Percentiles rank a stretch among this genome's conserved stretches.
These are phyloP conservation scores for Suhomyces choctaworum DNA, from an alignment of 1,139 yeast species.

Conservation along the genomic window DNA sequence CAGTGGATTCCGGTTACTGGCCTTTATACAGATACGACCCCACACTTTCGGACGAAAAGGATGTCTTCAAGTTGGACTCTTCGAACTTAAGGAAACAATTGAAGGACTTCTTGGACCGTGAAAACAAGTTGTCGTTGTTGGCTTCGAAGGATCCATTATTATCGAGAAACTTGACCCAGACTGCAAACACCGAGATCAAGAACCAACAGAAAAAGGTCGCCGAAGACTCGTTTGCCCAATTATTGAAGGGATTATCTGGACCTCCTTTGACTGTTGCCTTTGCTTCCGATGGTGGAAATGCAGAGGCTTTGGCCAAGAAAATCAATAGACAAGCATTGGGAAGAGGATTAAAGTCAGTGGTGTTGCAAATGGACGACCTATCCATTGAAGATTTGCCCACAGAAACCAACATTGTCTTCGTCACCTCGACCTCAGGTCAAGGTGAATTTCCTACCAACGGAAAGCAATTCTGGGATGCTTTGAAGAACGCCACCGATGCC, in stretches of 20 bases:
- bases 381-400: slow-evolving; percentile 76
- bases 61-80: slow-evolving; percentile 78
- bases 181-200: slow-evolving; percentile 60
- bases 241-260: slow-evolving; percentile 85
- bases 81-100: slow-evolving; percentile 76
- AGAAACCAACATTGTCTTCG: slow-evolving; percentile 79
- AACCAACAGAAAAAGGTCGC: slow-evolving; percentile 67
- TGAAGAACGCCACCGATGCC: slow-evolving; percentile 67
- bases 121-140: slow-evolving; percentile 78
- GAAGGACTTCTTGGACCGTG: slow-evolving; percentile 80
- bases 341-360: slow-evolving; percentile 80
- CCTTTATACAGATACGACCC: slow-evolving; percentile 91
- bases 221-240: slow-evolving; percentile 71
- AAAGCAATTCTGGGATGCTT: slow-evolving; percentile 82
- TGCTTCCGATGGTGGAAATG: slow-evolving; percentile 96
- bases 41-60: slow-evolving; percentile 41
- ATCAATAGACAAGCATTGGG: slow-evolving; percentile 81
- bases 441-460: slow-evolving; percentile 98
- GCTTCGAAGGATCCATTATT: slow-evolving; percentile 72
- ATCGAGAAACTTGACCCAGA: slow-evolving; percentile 68
- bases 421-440: slow-evolving; percentile 93
- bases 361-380: slow-evolving; percentile 81
- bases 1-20: slow-evolving; percentile 94
- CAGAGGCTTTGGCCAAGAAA: slow-evolving; percentile 80
- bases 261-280: slow-evolving; percentile 89